Evolutionary conservation across 2,329 filamentous ascomycete genomes (phyloP).

Genomic region (Penicillium frequentans): DNA sequence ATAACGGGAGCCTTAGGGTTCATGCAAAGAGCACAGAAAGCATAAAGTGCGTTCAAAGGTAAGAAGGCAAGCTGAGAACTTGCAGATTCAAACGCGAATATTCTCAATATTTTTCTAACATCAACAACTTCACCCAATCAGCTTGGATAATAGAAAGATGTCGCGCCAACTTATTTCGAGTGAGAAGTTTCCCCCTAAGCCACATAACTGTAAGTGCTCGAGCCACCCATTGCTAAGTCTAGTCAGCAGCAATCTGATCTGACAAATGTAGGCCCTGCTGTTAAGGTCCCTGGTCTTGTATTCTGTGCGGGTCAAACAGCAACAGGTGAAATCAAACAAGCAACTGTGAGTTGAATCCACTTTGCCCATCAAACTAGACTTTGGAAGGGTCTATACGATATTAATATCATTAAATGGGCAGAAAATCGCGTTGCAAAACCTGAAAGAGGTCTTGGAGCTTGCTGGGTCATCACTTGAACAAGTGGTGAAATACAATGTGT

Average conservation of each 20-base stretch:
- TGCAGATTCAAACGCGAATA: background rate
- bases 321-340: constrained; percentile 51
- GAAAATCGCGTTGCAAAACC: constrained; percentile 47
- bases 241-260: background rate
- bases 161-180: constrained; percentile 49
- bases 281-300: constrained; percentile 48
- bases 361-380: background rate
- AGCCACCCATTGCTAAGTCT: background rate
- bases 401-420: constrained; percentile 3
- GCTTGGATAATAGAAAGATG: constrained; percentile 29
- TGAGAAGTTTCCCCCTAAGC: constrained; percentile 50
- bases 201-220: constrained; percentile 44
- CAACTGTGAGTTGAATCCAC: constrained; percentile 36
- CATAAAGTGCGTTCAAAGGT: background rate
- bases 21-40: too few relatives aligned
- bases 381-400: background rate
- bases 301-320: constrained; percentile 52
- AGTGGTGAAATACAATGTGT: constrained; percentile 65
- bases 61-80: background rate
- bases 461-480: constrained; percentile 60
- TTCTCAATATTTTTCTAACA: background rate
- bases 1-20: background rate
- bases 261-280: constrained; percentile 37
- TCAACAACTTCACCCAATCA: background rate
- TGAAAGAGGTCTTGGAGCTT: constrained; percentile 45